Conservation (phyloP, 257 asterid species). For the Nicotiana noctiflora region DNA sequence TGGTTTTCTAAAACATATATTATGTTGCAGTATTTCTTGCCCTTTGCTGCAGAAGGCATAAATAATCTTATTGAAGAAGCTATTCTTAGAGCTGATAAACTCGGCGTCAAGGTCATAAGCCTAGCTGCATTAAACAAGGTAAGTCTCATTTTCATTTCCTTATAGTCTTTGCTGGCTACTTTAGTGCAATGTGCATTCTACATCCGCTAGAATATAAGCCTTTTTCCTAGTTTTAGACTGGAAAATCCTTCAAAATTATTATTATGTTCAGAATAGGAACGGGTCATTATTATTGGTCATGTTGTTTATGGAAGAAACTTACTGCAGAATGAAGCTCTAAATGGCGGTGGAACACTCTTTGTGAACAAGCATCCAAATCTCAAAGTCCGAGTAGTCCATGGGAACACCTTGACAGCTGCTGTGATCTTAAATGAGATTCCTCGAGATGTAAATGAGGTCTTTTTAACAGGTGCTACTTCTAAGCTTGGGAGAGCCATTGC, state of each 20-base stretch:
- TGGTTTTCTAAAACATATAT: conserved; percentile 12
- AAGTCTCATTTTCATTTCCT: conserved; percentile 9
- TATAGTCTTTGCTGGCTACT: neutral
- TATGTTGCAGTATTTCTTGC: conserved; percentile 81
- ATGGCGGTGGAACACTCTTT: conserved; percentile 83
- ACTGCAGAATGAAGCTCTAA: conserved; percentile 66
- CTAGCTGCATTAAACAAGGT: conserved; percentile 97
- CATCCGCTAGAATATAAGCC: neutral
- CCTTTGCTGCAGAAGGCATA: conserved; percentile 80
- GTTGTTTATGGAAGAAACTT: neutral
- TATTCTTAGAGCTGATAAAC: conserved; percentile 76
- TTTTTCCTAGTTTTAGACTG: neutral
- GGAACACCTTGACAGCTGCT: conserved; percentile 91
- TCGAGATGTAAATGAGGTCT: conserved; percentile 60
- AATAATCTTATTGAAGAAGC: conserved; percentile 87
- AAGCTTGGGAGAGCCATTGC: conserved; percentile 93
- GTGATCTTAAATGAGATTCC: conserved; percentile 73
- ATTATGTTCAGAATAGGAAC: neutral
- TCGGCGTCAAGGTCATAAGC: conserved; percentile 88
- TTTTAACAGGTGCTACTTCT: conserved; percentile 88
- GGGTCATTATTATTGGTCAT: neutral
- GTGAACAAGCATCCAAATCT: conserved; percentile 69
- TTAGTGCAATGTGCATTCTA: neutral
- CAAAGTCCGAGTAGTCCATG: conserved; percentile 80
- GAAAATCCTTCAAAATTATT: neutral